Percentiles rank a stretch among this genome's conserved stretches.
phyloP scores from a whole-genome alignment of 129 eudicot genomes.

The Pittosporum tobira region DNA sequence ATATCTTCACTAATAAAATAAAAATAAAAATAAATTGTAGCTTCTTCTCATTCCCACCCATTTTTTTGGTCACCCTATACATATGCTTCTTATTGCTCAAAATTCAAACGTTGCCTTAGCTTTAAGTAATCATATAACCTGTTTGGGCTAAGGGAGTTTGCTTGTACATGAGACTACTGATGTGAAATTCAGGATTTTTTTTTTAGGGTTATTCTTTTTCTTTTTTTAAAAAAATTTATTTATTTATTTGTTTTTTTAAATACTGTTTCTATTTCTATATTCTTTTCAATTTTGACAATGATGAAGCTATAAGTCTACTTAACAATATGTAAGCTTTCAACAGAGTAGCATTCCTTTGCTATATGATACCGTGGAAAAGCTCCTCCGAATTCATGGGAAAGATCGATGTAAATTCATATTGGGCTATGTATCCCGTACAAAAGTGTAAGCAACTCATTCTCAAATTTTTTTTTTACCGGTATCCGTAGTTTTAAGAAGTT shows the following conservation, averaged over 20 bases:
- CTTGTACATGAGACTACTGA: neutral
- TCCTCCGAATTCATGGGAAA: conserved; percentile 37
- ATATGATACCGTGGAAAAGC: conserved; percentile 67
- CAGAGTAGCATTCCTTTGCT: conserved; percentile 78
- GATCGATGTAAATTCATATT: conserved; percentile 61
- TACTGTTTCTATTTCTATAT: neutral
- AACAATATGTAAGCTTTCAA: conserved; percentile 71
- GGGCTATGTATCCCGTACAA: conserved; percentile 78
- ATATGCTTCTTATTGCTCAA: neutral
- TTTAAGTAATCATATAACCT: neutral
- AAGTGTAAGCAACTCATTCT: conserved; percentile 49
- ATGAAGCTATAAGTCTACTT: conserved; percentile 22
- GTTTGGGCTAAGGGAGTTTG: neutral
- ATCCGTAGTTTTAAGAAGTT: too few relatives aligned
- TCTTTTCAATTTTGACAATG: neutral
- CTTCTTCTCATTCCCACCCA: too few relatives aligned
- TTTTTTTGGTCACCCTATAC: neutral
- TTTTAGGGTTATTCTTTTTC: neutral
- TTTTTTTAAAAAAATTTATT: too few relatives aligned
- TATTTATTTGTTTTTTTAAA: too few relatives aligned
- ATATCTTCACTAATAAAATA: too few relatives aligned
- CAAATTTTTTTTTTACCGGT: neutral
- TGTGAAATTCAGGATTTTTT: too few relatives aligned
- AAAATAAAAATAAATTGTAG: too few relatives aligned
- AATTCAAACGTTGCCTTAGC: neutral